Percentiles rank a stretch among this genome's conserved stretches.
Evolutionary conservation across 2,329 filamentous ascomycete species (phyloP).

Genomic region (Neurospora sp.): DNA sequence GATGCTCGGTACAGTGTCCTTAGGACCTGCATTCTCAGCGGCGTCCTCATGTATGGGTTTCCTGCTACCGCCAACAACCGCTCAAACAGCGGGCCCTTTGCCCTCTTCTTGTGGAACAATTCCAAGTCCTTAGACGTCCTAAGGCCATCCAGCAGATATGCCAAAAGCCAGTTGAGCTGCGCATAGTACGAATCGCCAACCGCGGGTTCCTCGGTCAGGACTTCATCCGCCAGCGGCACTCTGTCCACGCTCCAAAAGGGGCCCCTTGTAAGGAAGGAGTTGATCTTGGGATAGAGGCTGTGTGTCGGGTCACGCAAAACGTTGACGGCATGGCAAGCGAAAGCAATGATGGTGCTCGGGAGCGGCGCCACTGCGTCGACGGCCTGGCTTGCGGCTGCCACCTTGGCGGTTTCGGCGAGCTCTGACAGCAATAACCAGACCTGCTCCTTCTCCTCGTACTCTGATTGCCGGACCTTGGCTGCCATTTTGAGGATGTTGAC

Average conservation of each 20-base stretch:
- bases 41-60: constrained; percentile 52
- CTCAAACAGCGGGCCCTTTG: constrained; percentile 49
- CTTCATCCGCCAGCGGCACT: constrained; percentile 58
- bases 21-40: constrained; percentile 49
- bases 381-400: constrained; percentile 11
- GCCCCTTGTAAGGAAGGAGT: constrained; percentile 67
- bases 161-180: constrained; percentile 66
- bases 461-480: constrained; percentile 53
- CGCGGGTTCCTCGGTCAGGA: constrained; percentile 55
- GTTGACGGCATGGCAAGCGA: constrained; percentile 59
- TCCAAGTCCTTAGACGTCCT: constrained; percentile 48
- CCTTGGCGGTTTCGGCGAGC: constrained; percentile 60
- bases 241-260: constrained; percentile 67
- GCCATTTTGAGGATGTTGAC: constrained; percentile 58
- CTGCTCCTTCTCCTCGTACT: constrained; percentile 66
- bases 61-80: constrained; percentile 59
- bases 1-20: constrained; percentile 58
- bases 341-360: constrained; percentile 65
- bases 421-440: constrained; percentile 74
- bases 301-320: constrained; percentile 71
- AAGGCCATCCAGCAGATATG: constrained; percentile 60
- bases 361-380: constrained; percentile 47
- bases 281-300: constrained; percentile 76
- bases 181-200: constrained; percentile 63
- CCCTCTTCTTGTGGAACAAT: constrained; percentile 48